A percentile compares a stretch with the other conserved stretches of the same genome.
These are phyloP conservation scores for Sungouiozyma intestinalis DNA, from an alignment of 805 yeast species.

Conservation along the genomic window DNA sequence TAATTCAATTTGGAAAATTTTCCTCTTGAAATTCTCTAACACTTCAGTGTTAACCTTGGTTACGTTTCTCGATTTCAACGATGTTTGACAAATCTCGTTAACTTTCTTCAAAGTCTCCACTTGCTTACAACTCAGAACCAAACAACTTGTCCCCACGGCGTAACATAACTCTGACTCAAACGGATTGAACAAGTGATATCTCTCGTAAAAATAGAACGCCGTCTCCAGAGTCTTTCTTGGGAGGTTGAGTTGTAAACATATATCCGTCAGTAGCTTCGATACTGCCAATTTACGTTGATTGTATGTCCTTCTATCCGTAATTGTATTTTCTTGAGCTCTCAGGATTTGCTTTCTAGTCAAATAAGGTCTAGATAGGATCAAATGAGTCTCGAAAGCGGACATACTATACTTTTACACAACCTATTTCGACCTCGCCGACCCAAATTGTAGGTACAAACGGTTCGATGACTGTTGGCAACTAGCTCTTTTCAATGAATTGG, in stretches of 20 bases:
- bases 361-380: slow-evolving; percentile 46
- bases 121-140: slow-evolving; percentile 63
- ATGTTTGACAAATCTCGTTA: slow-evolving; percentile 42
- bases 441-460: background rate
- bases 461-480: background rate
- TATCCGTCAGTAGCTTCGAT: slow-evolving; percentile 42
- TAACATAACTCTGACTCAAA: slow-evolving; percentile 45
- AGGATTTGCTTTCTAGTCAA: slow-evolving; percentile 45
- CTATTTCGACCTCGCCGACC: background rate
- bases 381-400: slow-evolving; percentile 15
- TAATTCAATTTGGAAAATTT: slow-evolving; percentile 53
- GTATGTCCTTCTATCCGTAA: slow-evolving; percentile 40
- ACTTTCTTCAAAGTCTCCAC: slow-evolving; percentile 78
- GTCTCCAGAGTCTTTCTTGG: slow-evolving; percentile 64
- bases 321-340: slow-evolving; percentile 40
- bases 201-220: slow-evolving; percentile 62
- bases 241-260: slow-evolving; percentile 45
- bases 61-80: slow-evolving; percentile 27
- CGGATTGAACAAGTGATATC: slow-evolving; percentile 54
- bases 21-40: slow-evolving; percentile 46
- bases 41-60: slow-evolving; percentile 22
- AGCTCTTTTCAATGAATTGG: no score
- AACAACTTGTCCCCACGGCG: slow-evolving; percentile 57
- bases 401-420: slow-evolving; percentile 7
- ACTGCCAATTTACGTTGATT: slow-evolving; percentile 44